A percentile compares a stretch with the other conserved stretches of the same genome.
These are phyloP conservation scores for Euclidium syriacum DNA, from an alignment of 345 rosid genomes.

Conservation along the genomic window DNA sequence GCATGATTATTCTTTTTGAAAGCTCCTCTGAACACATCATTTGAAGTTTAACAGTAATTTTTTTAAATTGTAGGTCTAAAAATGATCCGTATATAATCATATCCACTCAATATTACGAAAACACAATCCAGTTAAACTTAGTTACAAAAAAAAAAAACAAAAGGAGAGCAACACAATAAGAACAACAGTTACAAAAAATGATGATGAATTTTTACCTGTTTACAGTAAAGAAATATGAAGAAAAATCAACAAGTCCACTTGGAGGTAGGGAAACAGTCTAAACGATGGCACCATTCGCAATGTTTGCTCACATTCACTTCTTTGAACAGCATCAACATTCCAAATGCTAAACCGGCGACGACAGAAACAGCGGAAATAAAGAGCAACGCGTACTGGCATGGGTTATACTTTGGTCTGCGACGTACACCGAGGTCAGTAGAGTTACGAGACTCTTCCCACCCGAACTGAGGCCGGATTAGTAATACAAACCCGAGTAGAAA, in stretches of 20 bases:
- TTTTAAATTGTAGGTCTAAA: too few species aligned
- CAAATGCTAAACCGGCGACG: slow-evolving; percentile 49
- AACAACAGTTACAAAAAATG: background rate
- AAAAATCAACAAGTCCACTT: slow-evolving; percentile 58
- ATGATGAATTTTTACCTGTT: background rate
- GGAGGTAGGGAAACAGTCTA: slow-evolving; percentile 74
- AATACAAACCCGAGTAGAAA: slow-evolving; percentile 64
- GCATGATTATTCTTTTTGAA: too few species aligned
- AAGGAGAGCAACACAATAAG: background rate
- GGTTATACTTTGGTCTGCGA: slow-evolving; percentile 57
- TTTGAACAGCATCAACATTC: slow-evolving; percentile 65
- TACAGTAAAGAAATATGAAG: background rate
- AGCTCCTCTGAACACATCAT: background rate
- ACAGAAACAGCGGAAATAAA: slow-evolving; percentile 40
- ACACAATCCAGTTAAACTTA: background rate
- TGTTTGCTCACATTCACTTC: slow-evolving; percentile 71
- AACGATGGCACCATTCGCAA: slow-evolving; percentile 94
- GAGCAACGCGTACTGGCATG: slow-evolving; percentile 60
- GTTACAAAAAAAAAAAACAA: background rate
- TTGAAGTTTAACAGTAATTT: too few species aligned
- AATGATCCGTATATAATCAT: too few species aligned
- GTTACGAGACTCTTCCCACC: slow-evolving; percentile 52
- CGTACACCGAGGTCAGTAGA: slow-evolving; percentile 43
- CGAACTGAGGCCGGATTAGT: slow-evolving; percentile 63
- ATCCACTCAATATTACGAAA: background rate